A percentile compares a stretch with the other conserved stretches of the same genome.
These are phyloP conservation scores for Podila clonocystis DNA, from an alignment of 192 early-diverging fungal genomes.

Conservation along the genomic window DNA sequence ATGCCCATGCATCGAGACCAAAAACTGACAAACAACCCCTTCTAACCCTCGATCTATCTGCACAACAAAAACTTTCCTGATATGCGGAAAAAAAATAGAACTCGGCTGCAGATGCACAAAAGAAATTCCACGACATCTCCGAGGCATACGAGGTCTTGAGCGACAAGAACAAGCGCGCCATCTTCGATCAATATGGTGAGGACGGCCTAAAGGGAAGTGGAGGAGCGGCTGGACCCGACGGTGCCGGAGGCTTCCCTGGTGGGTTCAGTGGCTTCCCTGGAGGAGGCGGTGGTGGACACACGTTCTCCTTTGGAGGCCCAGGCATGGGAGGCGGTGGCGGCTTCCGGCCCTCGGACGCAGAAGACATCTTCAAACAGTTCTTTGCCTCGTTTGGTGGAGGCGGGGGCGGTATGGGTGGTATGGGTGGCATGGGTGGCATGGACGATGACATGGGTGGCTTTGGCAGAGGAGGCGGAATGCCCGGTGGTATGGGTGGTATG, in stretches of 20 bases:
- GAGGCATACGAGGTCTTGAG: constrained; percentile 97
- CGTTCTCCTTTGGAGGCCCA: constrained; percentile 71
- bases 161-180: constrained; percentile 89
- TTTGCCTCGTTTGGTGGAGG: constrained; percentile 72
- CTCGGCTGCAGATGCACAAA: constrained; percentile 61
- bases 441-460: constrained; percentile 1
- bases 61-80: neutral
- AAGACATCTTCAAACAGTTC: constrained; percentile 92
- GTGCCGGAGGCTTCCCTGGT: constrained; percentile 62
- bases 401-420: constrained; percentile 49
- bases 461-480: constrained; percentile 6
- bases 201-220: constrained; percentile 86
- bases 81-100: constrained; percentile 10
- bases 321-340: constrained; percentile 53
- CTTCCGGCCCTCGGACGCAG: constrained; percentile 77
- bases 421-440: constrained; percentile 54
- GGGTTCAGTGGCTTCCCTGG: constrained; percentile 60
- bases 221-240: constrained; percentile 64
- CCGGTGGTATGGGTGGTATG: constrained; percentile 11
- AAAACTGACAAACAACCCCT: neutral
- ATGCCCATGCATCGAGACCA: neutral
- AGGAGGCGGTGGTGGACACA: constrained; percentile 60
- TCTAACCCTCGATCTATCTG: neutral
- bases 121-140: constrained; percentile 96
- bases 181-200: constrained; percentile 96